Conservation (phyloP, 768 basidiomycete genomes). For the Boletellus ananiceps region DNA sequence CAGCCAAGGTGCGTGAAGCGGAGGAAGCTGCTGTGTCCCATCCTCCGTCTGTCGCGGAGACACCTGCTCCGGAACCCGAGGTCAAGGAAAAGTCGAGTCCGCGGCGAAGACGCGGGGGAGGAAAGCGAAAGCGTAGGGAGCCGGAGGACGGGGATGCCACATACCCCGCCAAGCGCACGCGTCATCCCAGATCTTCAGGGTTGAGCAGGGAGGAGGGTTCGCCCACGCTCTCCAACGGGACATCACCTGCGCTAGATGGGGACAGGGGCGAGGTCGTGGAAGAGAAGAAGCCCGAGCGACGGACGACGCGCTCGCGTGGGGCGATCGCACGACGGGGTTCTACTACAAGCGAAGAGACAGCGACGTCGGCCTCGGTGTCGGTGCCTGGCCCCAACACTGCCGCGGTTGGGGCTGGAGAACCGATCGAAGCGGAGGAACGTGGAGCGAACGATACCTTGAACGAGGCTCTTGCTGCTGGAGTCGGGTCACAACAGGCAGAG, state of each 20-base stretch:
- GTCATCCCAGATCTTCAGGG: slow-evolving; percentile 43
- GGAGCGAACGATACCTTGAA: neutral
- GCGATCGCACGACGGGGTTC: slow-evolving; percentile 43
- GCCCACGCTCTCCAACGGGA: slow-evolving; percentile 32
- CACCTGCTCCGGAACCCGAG: slow-evolving; percentile 22
- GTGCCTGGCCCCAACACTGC: slow-evolving; percentile 24
- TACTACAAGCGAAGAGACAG: slow-evolving; percentile 47
- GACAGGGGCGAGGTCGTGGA: slow-evolving; percentile 11
- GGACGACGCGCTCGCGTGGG: slow-evolving; percentile 46
- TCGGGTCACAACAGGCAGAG: slow-evolving; percentile 6
- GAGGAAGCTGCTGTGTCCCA: slow-evolving; percentile 30
- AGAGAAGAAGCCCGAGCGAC: slow-evolving; percentile 35
- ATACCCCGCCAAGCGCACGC: slow-evolving; percentile 68
- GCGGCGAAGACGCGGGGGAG: slow-evolving; percentile 43
- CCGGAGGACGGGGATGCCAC: slow-evolving; percentile 58
- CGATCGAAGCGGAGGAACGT: slow-evolving; percentile 11
- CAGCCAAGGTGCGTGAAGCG: slow-evolving; percentile 47
- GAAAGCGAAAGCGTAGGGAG: slow-evolving; percentile 56
- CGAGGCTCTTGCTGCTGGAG: slow-evolving; percentile 1
- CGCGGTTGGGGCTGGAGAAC: slow-evolving; percentile 11
- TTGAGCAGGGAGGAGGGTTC: slow-evolving; percentile 40
- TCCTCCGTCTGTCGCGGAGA: slow-evolving; percentile 8
- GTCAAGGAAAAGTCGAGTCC: slow-evolving; percentile 46
- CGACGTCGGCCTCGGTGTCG: slow-evolving; percentile 33
- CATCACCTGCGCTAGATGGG: slow-evolving; percentile 19